Conservation (phyloP, 768 basidiomycete species). For the Paxillus ammoniavirescens region DNA sequence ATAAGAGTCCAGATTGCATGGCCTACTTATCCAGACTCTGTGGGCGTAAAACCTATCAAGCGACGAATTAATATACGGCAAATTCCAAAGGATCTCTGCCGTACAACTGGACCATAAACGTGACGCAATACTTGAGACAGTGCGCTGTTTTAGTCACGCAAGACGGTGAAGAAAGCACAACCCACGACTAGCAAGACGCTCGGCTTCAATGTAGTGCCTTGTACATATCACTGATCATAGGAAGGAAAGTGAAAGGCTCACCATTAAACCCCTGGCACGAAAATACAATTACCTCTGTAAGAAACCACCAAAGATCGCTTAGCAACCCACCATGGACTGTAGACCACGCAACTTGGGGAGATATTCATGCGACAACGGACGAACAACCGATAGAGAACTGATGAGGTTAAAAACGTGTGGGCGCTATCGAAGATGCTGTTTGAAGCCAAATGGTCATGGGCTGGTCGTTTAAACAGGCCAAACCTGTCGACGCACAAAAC, state of each 20-base stretch:
- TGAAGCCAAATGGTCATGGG: too few relatives aligned
- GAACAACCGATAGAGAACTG: too few relatives aligned
- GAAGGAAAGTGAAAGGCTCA: background rate
- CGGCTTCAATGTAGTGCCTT: slow-evolving; percentile 1
- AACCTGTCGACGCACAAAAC: too few relatives aligned
- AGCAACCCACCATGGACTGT: background rate
- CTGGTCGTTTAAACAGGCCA: too few relatives aligned
- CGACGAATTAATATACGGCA: background rate
- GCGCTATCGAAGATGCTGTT: too few relatives aligned
- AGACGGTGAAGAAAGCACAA: background rate
- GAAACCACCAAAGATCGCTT: background rate
- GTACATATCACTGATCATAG: background rate
- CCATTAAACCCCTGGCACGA: slow-evolving; percentile 3
- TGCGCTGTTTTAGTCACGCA: background rate
- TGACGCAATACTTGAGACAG: slow-evolving; percentile 10
- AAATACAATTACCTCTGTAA: background rate
- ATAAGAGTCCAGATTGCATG: too few relatives aligned
- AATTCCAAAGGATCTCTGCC: background rate
- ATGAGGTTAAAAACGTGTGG: too few relatives aligned
- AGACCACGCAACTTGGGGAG: too few relatives aligned
- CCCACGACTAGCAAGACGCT: slow-evolving; percentile 2
- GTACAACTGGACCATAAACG: slow-evolving; percentile 23
- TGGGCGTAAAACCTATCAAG: slow-evolving; percentile 22
- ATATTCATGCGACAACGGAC: too few relatives aligned
- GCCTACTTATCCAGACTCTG: slow-evolving; percentile 27